Conservation (phyloP, 2,329 filamentous ascomycete genomes). For the Trichoderma koningiopsis region DNA sequence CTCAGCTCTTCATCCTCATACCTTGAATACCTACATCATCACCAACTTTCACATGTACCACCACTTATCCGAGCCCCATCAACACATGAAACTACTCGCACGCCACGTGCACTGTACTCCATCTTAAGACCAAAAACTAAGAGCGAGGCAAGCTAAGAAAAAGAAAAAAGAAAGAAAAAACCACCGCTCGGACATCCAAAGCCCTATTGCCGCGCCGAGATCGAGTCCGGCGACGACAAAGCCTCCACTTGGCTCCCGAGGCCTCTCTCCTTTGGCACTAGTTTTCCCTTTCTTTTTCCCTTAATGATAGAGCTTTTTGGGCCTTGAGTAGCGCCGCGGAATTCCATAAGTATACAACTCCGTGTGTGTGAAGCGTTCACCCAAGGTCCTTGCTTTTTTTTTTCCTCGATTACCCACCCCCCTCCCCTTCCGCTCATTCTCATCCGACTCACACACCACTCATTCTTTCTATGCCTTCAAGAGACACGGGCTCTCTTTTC, state of each 20-base stretch:
- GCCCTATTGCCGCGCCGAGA: slow-evolving; percentile 21
- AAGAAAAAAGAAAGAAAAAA: background rate
- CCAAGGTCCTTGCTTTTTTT: background rate
- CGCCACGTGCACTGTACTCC: background rate
- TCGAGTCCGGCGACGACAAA: slow-evolving; percentile 14
- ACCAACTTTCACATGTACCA: background rate
- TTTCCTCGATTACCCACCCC: background rate
- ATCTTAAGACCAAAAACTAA: background rate
- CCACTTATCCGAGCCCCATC: background rate
- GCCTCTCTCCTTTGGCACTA: slow-evolving; percentile 13
- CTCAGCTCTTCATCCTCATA: background rate
- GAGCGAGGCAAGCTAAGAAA: background rate
- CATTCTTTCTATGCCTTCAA: slow-evolving; percentile 7
- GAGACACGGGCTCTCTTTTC: background rate
- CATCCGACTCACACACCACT: slow-evolving; percentile 9
- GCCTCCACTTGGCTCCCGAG: slow-evolving; percentile 24
- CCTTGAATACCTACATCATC: background rate
- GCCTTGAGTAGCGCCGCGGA: slow-evolving; percentile 6
- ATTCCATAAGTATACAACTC: slow-evolving; percentile 2
- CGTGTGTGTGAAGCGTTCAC: slow-evolving; percentile 7
- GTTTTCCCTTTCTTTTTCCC: background rate
- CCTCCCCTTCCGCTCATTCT: slow-evolving; percentile 9
- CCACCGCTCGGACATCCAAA: slow-evolving; percentile 13
- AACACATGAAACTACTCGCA: background rate
- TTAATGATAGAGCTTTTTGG: slow-evolving; percentile 2